Evolutionary conservation across 345 rosid genomes (phyloP).

Genomic region (Dovyalis caffra): DNA sequence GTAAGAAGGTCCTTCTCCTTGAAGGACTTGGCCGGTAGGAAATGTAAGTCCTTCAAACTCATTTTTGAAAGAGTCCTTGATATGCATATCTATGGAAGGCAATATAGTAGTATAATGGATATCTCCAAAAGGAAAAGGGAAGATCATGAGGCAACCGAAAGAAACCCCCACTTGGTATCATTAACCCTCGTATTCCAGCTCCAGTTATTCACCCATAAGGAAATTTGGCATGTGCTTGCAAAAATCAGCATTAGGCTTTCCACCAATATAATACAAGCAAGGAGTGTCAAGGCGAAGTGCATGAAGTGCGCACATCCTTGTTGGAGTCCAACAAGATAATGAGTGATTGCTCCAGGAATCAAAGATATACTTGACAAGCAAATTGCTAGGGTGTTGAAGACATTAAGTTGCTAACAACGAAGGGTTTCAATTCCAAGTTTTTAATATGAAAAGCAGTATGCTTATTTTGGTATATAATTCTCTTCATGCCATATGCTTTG

Average conservation of each 20-base stretch:
- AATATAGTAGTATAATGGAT: background rate
- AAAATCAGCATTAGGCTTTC: slow-evolving; percentile 62
- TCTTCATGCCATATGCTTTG: no score
- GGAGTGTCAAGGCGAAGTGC: slow-evolving; percentile 31
- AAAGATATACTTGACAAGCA: slow-evolving; percentile 33
- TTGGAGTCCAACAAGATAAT: slow-evolving; percentile 43
- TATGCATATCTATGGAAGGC: slow-evolving; percentile 27
- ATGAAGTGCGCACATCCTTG: slow-evolving; percentile 23
- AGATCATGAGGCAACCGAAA: background rate
- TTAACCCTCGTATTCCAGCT: slow-evolving; percentile 55
- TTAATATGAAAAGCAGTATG: no score
- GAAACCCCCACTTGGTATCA: slow-evolving; percentile 27
- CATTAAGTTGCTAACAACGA: slow-evolving; percentile 41
- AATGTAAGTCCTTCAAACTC: slow-evolving; percentile 40
- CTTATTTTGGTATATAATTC: no score
- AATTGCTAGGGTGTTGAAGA: slow-evolving; percentile 57
- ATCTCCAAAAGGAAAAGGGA: background rate
- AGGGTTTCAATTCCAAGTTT: no score
- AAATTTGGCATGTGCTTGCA: slow-evolving; percentile 50
- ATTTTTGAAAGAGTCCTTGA: slow-evolving; percentile 53
- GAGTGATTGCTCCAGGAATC: slow-evolving; percentile 47
- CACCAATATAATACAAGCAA: slow-evolving; percentile 46
- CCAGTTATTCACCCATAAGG: slow-evolving; percentile 53
- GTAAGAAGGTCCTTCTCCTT: slow-evolving; percentile 3
- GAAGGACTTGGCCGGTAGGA: slow-evolving; percentile 5